Evolutionary conservation across 805 yeast genomes (phyloP), one percentile per base, ranked within the genome.

Genomic region (Yarrowia osloensis): DNA sequence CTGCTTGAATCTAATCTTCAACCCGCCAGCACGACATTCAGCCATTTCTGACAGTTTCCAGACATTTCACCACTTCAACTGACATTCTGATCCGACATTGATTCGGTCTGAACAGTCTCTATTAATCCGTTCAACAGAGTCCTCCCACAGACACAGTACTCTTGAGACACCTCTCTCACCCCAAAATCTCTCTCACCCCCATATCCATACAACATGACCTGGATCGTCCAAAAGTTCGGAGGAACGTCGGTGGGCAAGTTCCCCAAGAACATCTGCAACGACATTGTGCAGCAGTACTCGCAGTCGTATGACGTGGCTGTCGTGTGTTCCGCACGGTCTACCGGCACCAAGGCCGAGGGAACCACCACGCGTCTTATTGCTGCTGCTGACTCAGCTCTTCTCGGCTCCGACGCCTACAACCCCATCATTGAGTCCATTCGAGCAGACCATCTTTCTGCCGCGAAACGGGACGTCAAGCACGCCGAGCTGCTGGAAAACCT

Each of bases 171-270:
- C 39, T 6, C 47, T 21, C 47, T 39, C 28, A 12, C 17, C 13
- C 24, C 19, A 21, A 5, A 21, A 15, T 6, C 39, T 19, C 12
- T 13, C 26, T 15, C n/a, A 11, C 15, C 13, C n/a, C 15, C 8
- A 22, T 1, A 42, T 9, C 13, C n/a, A n/a, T n/a, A n/a, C 19
- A 22, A 15, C 44, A 61, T 61, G 66, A 37, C 40, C 59, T 88
- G 94, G 93, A 77, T 89, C 3, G 89, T 95, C 7, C 99, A 95
- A 77, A 95, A 95, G 78, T 95, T 91, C 74, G 99, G 99, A 59
- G 99, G 99, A 66, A 95, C 99, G 17, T 88, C 95, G 55, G 97
- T 95, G 35, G 99, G 99, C 24, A 95, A 95, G 76, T 93, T 95
- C 77, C 90, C 97, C 11, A 86, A 84, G 63, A 84, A 88, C 70